These are phyloP conservation scores for Plasmodium yoelii DNA, from an alignment of 169 alveolate species.

Conservation along the genomic window DNA sequence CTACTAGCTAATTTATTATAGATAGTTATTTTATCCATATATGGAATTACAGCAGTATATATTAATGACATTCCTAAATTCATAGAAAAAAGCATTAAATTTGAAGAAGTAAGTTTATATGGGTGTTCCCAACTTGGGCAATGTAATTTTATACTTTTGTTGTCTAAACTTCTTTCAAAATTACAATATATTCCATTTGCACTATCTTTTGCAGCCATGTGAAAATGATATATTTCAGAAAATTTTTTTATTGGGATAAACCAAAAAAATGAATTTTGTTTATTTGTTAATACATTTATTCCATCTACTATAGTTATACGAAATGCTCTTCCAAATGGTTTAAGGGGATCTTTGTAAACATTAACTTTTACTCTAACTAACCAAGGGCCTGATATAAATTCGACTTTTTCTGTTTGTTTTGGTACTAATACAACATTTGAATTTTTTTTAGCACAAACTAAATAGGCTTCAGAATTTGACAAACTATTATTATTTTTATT, in stretches of 20 bases:
- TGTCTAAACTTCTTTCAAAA: constrained; percentile 14
- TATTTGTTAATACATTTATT: constrained; percentile 25
- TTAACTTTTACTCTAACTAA: constrained; percentile 34
- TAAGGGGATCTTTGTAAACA: constrained; percentile 28
- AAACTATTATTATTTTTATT: not conserved
- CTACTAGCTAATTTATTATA: no score
- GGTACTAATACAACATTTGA: constrained; percentile 43
- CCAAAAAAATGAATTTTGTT: constrained; percentile 43
- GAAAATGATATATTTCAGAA: constrained; percentile 56
- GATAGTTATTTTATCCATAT: no score
- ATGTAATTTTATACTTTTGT: constrained; percentile 1
- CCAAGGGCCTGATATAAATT: constrained; percentile 64
- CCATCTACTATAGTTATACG: constrained; percentile 35
- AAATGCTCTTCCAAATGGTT: constrained; percentile 44
- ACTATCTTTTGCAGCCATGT: constrained; percentile 23
- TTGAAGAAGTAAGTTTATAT: not conserved
- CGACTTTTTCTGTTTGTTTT: constrained; percentile 6
- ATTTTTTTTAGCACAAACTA: constrained; percentile 36
- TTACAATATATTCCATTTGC: constrained; percentile 17
- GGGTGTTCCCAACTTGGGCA: constrained; percentile 51
- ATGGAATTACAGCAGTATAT: not conserved
- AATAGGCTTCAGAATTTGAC: constrained; percentile 51
- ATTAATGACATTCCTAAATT: constrained; percentile 23
- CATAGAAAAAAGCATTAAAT: constrained; percentile 13
- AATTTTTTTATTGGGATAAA: constrained; percentile 37